Evolutionary conservation across 768 basidiomycete genomes (phyloP).

Genomic region (Lentinula aciculospora): DNA sequence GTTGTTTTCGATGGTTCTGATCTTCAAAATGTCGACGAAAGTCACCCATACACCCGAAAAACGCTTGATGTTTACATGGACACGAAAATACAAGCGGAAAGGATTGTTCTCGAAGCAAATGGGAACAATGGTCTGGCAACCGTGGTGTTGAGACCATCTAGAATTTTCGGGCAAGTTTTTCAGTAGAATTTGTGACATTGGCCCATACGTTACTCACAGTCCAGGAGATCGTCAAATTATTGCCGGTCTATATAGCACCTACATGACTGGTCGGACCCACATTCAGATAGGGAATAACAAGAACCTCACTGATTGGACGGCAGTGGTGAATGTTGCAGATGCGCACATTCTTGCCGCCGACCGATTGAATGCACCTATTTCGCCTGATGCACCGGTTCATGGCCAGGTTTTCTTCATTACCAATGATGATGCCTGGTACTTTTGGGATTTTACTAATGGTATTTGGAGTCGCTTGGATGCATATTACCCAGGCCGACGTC

Average conservation of each 20-base stretch:
- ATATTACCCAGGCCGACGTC: conserved; percentile 31
- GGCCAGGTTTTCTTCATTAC: conserved; percentile 75
- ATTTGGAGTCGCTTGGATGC: conserved; percentile 46
- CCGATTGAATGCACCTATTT: conserved; percentile 46
- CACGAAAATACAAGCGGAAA: conserved; percentile 66
- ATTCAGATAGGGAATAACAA: conserved; percentile 69
- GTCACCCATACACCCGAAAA: conserved; percentile 45
- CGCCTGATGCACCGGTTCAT: conserved; percentile 56
- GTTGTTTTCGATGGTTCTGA: conserved; percentile 55
- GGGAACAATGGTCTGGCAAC: conserved; percentile 56
- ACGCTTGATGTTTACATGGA: conserved; percentile 64
- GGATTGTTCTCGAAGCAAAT: conserved; percentile 57
- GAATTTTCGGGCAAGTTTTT: conserved; percentile 60
- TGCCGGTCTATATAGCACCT: conserved; percentile 46
- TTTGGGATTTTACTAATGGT: conserved; percentile 65
- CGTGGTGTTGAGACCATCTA: conserved; percentile 62
- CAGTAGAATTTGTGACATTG: too few relatives aligned
- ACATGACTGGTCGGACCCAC: conserved; percentile 55
- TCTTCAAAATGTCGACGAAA: conserved; percentile 62
- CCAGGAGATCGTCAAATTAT: conserved; percentile 66
- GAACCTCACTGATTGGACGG: conserved; percentile 72
- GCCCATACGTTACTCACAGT: conserved; percentile 20
- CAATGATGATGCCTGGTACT: conserved; percentile 70
- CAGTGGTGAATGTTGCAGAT: conserved; percentile 68
- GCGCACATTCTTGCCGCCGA: conserved; percentile 72